Base-by-base conservation (phyloP, 805 yeast species). In the Cyberlindnera japonica region DNA sequence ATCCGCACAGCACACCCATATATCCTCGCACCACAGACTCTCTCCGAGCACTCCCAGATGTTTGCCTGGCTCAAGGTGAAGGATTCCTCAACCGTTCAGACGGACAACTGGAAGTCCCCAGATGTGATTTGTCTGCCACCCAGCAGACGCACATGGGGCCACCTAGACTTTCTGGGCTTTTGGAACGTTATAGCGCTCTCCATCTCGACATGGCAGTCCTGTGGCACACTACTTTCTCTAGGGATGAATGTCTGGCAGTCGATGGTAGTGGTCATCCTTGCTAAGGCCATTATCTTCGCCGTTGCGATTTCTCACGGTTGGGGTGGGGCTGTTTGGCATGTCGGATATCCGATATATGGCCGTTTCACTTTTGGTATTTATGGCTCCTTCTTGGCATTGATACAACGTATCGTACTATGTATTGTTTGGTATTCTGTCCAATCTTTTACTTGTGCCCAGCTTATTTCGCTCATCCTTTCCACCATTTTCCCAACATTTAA, bases 361-460 rank as follows among this genome's bases (percentile, higher is more conserved):
- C 55, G 79, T 36, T 62, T 65, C 34, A 57, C 69, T 0, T 74
- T 69, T 58, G 80, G 81, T 9, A 59, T 71, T 26, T 55, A 62
- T 43, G 77, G 78, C 3, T 63, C 72, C 5, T 61, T 55, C 32
- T 40, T 73, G 20, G 73, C 71, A n/a, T 59, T 75, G 24, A 42
- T 64, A 10, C 66, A 68, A 42, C 59, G 80, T 53, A 62, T 67
- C 28, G 60, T 71, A 21, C 56, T 74, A 31, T 65, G 72, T 15
- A 61, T 68, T 25, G 69, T 75, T 29, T 74, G 75, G 72, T 69
- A 61, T 44, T 68, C 71, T 4, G 64, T 68, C 9, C 74, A 71
- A 44, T 57, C 74, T 1, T 73, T 62, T 52, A 61, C 71, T 13
- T 77, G 78, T 35, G 77, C 73, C 6, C 65, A 65, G 32, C 58